Conservation (phyloP, 1,284 basidiomycete species). For the Boletus mariae region DNA sequence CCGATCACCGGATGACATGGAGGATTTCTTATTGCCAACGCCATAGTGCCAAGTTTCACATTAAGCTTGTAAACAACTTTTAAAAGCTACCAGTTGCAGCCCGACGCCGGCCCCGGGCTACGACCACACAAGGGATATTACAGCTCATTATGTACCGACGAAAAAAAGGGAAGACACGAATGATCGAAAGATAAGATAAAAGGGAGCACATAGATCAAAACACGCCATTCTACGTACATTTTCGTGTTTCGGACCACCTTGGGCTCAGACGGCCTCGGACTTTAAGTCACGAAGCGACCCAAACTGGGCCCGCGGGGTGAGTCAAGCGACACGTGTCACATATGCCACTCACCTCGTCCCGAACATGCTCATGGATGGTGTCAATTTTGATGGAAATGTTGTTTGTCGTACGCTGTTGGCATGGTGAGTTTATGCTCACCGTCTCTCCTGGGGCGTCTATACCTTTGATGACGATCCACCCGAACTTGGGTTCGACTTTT, state of each 20-base stretch:
- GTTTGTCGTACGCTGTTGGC: slow-evolving; percentile 23
- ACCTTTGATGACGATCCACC: slow-evolving; percentile 18
- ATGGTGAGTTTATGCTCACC: slow-evolving; percentile 4
- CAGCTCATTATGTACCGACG: background rate
- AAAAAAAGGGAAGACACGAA: background rate
- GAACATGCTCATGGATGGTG: slow-evolving; percentile 30
- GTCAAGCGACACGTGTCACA: background rate
- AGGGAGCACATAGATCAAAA: background rate
- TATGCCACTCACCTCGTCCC: slow-evolving; percentile 26
- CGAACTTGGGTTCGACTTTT: slow-evolving; percentile 21
- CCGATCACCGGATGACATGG: too few relatives aligned
- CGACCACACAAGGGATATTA: background rate
- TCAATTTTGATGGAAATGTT: slow-evolving; percentile 35
- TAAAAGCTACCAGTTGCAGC: too few relatives aligned
- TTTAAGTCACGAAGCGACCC: slow-evolving; percentile 13
- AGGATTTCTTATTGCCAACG: too few relatives aligned
- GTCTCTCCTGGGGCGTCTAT: background rate
- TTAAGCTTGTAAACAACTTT: too few relatives aligned
- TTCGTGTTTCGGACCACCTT: background rate
- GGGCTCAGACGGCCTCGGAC: slow-evolving; percentile 15
- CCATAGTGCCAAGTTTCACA: too few relatives aligned
- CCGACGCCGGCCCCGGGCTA: too few relatives aligned
- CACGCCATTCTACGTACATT: background rate
- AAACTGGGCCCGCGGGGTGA: slow-evolving; percentile 13
- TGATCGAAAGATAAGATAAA: background rate